A percentile compares a stretch with the other conserved stretches of the same genome.
Conservation (phyloP, 495 filamentous ascomycete species). For the Chaetomidium leptoderma region DNA sequence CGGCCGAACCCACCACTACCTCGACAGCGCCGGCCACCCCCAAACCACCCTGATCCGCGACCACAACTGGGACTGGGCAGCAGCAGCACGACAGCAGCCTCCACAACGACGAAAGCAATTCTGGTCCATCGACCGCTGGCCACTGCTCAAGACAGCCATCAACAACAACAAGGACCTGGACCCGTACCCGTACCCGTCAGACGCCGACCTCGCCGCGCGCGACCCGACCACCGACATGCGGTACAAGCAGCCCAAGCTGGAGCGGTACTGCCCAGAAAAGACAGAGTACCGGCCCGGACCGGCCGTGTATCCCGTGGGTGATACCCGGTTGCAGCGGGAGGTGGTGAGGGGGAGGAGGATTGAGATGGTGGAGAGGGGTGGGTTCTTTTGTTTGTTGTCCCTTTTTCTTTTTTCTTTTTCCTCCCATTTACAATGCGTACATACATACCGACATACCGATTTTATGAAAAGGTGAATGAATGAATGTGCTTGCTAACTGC, state of each 20-base stretch:
- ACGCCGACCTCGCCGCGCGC: slow-evolving; percentile 9
- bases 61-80: slow-evolving; percentile 27
- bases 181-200: slow-evolving; percentile 14
- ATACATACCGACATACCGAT: no score
- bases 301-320: slow-evolving; percentile 26
- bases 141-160: no score
- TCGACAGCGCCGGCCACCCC: not conserved
- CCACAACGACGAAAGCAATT: slow-evolving; percentile 15
- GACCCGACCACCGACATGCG: slow-evolving; percentile 21
- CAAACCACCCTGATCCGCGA: slow-evolving; percentile 14
- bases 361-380: slow-evolving; percentile 13
- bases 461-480: not conserved
- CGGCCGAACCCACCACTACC: slow-evolving; percentile 8
- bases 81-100: no score
- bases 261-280: slow-evolving; percentile 20
- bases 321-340: slow-evolving; percentile 24
- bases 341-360: slow-evolving; percentile 18
- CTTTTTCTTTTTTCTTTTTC: not conserved
- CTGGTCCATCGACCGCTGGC: slow-evolving; percentile 30
- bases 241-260: slow-evolving; percentile 21
- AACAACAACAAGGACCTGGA: slow-evolving; percentile 17
- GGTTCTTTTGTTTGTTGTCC: slow-evolving; percentile 2
- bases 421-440: no score
- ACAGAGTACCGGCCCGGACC: slow-evolving; percentile 18
- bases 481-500: not conserved